These are phyloP conservation scores for Fragosphaeria purpurea DNA, from an alignment of 2,329 filamentous ascomycete genomes.

Conservation along the genomic window DNA sequence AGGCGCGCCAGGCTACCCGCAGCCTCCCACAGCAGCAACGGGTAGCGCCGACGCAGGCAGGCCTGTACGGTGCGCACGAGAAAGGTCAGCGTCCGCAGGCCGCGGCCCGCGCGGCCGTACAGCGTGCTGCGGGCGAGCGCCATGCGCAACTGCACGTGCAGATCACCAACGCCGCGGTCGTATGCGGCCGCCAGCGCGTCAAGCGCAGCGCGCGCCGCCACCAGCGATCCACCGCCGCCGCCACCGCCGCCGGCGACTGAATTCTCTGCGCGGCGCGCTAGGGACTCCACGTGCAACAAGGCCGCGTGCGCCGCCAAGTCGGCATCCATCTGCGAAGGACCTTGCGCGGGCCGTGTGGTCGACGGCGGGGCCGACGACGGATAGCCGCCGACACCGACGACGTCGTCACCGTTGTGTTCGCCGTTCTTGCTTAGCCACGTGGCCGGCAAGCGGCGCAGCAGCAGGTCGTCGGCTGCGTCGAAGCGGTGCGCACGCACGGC, in stretches of 20 bases:
- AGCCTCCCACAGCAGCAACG: conserved; percentile 64
- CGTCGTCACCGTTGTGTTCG: no score
- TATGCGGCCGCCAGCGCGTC: conserved; percentile 11
- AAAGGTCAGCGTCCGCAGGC: conserved; percentile 67
- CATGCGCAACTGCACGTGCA: conserved; percentile 51
- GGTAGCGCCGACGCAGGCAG: conserved; percentile 57
- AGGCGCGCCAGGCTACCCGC: conserved; percentile 58
- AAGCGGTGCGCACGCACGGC: conserved; percentile 9
- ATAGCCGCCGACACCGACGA: conserved; percentile 3
- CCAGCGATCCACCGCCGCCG: conserved; percentile 1
- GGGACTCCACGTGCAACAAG: conserved; percentile 40
- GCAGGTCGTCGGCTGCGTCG: conserved; percentile 11
- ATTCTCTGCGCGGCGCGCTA: conserved; percentile 35
- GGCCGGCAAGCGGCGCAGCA: conserved; percentile 8
- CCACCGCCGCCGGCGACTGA: not conserved
- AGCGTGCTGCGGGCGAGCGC: conserved; percentile 64
- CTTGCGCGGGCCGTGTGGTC: conserved; percentile 1
- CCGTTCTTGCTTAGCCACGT: no score
- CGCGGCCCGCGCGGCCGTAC: conserved; percentile 55
- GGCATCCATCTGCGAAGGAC: conserved; percentile 36
- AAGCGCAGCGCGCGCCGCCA: conserved; percentile 31
- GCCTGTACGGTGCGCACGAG: conserved; percentile 65
- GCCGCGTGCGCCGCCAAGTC: conserved; percentile 43
- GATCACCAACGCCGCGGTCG: conserved; percentile 25
- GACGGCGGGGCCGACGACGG: conserved; percentile 2